Percentiles rank a stretch among this genome's conserved stretches.
These are phyloP conservation scores for Pythium aristosporum DNA, from an alignment of 352 stramenopile genomes.

Conservation along the genomic window DNA sequence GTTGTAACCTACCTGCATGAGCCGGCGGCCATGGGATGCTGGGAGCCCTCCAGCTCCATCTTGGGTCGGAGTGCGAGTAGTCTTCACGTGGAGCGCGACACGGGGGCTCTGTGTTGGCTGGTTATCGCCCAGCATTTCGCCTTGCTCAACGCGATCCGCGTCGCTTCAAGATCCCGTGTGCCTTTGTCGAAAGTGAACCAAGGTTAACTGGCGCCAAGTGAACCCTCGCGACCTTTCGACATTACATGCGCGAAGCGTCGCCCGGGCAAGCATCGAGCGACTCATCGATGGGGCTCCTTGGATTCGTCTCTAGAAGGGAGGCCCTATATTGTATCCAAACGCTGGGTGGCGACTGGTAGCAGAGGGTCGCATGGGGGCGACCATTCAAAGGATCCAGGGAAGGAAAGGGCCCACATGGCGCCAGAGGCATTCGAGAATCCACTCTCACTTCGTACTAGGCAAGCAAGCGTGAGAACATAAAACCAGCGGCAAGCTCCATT, in stretches of 20 bases:
- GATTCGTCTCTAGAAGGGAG: too few relatives aligned
- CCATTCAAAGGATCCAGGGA: not conserved
- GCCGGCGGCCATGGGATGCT: not conserved
- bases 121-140: not conserved
- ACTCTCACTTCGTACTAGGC: slow-evolving; percentile 1
- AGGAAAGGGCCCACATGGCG: not conserved
- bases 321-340: not conserved
- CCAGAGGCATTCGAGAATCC: slow-evolving; percentile 1
- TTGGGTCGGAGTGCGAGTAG: not conserved
- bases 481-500: too few relatives aligned
- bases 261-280: too few relatives aligned
- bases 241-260: not conserved
- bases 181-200: not conserved
- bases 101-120: slow-evolving; percentile 5
- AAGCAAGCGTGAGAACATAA: too few relatives aligned
- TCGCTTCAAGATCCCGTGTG: slow-evolving; percentile 5
- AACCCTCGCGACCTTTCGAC: slow-evolving; percentile 1
- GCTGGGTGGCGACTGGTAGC: not conserved
- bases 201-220: not conserved
- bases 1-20: slow-evolving; percentile 8
- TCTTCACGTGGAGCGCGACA: slow-evolving; percentile 1
- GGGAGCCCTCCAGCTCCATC: not conserved
- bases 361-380: slow-evolving; percentile 3
- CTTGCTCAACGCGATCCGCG: not conserved
- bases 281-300: too few relatives aligned